Conservation (phyloP, 116 monocot genomes). For the Phalaenopsis hybrid region DNA sequence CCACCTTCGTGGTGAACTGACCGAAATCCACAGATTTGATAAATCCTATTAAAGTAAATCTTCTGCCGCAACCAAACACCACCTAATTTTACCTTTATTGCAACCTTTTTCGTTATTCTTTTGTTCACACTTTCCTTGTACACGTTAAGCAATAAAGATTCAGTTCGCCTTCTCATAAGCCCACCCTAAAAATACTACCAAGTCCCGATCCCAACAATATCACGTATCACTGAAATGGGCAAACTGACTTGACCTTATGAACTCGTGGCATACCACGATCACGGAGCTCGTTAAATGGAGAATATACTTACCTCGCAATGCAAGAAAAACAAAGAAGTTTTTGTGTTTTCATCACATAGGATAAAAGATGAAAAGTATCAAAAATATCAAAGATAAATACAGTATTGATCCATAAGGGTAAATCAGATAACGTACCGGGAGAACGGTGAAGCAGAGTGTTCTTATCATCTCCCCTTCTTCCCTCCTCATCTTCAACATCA, state of each 20-base stretch:
- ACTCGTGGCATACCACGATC: not conserved
- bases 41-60: too few species aligned
- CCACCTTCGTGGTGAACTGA: too few species aligned
- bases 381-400: not conserved
- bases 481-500: constrained; percentile 1
- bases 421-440: constrained; percentile 8
- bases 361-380: not conserved
- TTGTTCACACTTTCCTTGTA: not conserved
- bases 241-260: not conserved
- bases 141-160: not conserved
- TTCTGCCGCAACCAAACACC: too few species aligned
- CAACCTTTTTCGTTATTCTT: too few species aligned
- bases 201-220: not conserved
- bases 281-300: not conserved
- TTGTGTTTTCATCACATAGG: not conserved
- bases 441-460: constrained; percentile 1
- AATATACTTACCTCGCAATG: not conserved
- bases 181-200: not conserved
- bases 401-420: not conserved
- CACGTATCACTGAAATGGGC: not conserved
- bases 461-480: constrained; percentile 8
- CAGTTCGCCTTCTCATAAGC: not conserved
- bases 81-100: too few species aligned
- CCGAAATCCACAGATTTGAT: too few species aligned
- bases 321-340: not conserved